Conservation (phyloP, 148 eudicot genomes). For the Rhododendron simsii region DNA sequence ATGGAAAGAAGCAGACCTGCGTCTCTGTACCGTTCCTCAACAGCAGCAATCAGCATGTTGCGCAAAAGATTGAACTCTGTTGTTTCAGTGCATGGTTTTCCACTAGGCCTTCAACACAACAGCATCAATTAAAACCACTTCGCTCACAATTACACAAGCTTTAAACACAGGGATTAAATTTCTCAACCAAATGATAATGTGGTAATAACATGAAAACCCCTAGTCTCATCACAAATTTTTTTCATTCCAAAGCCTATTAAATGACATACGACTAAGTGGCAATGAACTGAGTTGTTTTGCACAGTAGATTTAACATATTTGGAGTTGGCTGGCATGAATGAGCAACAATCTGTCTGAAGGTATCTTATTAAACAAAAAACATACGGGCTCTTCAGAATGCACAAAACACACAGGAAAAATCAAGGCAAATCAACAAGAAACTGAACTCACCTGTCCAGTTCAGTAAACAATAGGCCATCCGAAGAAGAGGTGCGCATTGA, state of each 20-base stretch:
- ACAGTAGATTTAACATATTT: neutral
- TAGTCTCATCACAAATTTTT: neutral
- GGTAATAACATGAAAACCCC: neutral
- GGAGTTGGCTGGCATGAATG: neutral
- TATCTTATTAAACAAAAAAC: neutral
- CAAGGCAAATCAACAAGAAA: neutral
- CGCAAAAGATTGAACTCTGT: conserved; percentile 67
- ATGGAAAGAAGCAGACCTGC: conserved; percentile 48
- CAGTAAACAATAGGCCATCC: conserved; percentile 52
- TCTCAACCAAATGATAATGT: neutral
- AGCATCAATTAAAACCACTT: neutral
- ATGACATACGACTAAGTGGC: neutral
- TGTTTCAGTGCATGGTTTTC: conserved; percentile 65
- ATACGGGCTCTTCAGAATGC: neutral
- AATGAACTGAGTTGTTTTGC: neutral
- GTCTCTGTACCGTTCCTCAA: conserved; percentile 83
- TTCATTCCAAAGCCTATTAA: neutral
- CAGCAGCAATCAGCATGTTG: conserved; percentile 86
- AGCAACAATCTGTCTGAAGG: neutral
- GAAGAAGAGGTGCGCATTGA: conserved; percentile 34
- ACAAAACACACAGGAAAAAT: neutral
- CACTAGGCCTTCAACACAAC: conserved; percentile 56
- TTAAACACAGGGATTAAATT: neutral
- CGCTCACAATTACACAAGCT: neutral
- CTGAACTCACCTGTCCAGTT: conserved; percentile 65